Base-by-base conservation (phyloP, 179 eudicot species). In the Beta corolliflora region DNA sequence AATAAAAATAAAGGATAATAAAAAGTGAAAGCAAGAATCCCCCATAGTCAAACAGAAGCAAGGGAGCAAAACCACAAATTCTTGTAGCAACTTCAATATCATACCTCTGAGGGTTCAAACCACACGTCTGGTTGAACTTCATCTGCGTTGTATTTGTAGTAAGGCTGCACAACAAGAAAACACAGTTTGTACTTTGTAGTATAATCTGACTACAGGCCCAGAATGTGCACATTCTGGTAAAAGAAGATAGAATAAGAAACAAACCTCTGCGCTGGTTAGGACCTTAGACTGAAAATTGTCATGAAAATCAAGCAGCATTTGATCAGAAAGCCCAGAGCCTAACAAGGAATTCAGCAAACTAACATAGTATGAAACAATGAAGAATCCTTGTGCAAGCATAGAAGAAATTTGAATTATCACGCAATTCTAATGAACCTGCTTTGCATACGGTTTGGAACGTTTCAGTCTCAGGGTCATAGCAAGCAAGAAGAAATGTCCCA, bases 101-200 rank as follows among this genome's bases (percentile, higher is more conserved):
- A 48, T 78, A 78, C 81, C 81, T 78, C 55, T 36, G 81, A 68
- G 16, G 74, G 81, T 67, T 78, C 74, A 52, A 78, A 78, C 81
- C 75, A 78, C 56, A 78, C 81, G 55, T 78, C 66, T 19, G 81
- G 81, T n/a, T 54, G 46, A 77, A 45, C 6, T 1, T 23, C 46
- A 16, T 78, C 52, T 14, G 74, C 65, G 21, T 68, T 52, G 44
- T 78, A 78, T 68, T 18, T 54, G 55, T 55, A 78, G 25, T 25
- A 68, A n/a, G 75, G 65, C 81, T 78, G 63, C 41, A 68, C 36
- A 19, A 41, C 19, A 44, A 53, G 16, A 56, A 55, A 56, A 78
- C 81, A n/a, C 21, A 18, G 78, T 75, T 41, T 31, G 65, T 19
- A 18, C 65, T 75, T 41, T 31, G 65, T 19, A 53, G 45, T 54